Conservation (phyloP, 331 rosid species). For the Telfairia occidentalis region DNA sequence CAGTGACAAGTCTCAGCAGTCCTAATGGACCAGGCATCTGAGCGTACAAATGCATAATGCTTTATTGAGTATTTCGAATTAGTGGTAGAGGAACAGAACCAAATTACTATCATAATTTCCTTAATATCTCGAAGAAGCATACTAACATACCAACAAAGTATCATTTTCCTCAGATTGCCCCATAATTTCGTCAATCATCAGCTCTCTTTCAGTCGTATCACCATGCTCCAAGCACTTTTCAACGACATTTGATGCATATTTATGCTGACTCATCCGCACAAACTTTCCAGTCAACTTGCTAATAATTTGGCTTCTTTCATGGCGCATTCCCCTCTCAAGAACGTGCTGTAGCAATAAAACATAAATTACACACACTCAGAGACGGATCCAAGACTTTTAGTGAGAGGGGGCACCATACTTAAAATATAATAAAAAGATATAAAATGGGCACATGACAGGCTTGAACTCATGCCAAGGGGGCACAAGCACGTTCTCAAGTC, state of each 20-base stretch:
- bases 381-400: no score
- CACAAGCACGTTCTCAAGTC: no score
- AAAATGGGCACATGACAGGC: no score
- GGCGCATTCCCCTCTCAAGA: conserved; percentile 34
- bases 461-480: no score
- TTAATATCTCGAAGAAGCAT: not conserved
- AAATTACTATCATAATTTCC: conserved; percentile 2
- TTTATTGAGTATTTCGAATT: not conserved
- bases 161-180: conserved; percentile 34
- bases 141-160: conserved; percentile 34
- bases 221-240: conserved; percentile 50
- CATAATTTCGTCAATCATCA: conserved; percentile 42
- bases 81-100: not conserved
- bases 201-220: conserved; percentile 28
- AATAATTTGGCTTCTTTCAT: conserved; percentile 39
- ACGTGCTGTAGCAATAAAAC: conserved; percentile 31
- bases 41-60: not conserved
- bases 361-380: not conserved
- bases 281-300: conserved; percentile 31
- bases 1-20: not conserved
- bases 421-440: no score
- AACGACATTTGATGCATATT: conserved; percentile 49
- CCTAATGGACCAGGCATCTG: not conserved
- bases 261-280: conserved; percentile 51
- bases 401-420: no score